Percentiles rank a stretch among this genome's conserved stretches.
Evolutionary conservation across 1,284 basidiomycete genomes (phyloP).

Genomic region (Cryptococcus sp.): DNA sequence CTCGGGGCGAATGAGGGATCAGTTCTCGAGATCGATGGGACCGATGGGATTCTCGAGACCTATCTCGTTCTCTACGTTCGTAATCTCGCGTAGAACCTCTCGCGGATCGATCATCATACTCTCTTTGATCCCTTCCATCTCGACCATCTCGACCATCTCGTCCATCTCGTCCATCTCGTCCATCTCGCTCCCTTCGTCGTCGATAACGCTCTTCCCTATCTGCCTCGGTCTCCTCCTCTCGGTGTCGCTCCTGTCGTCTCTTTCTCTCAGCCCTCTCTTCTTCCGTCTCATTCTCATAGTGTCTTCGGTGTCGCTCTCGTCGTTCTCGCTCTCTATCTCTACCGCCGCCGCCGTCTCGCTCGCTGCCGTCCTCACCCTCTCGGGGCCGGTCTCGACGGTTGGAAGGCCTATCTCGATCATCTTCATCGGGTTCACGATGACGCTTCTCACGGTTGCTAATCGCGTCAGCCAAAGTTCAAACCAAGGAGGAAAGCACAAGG

Average conservation of each 20-base stretch:
- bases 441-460: constrained; percentile 48
- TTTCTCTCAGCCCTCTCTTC: constrained; percentile 27
- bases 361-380: constrained; percentile 34
- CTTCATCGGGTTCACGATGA: constrained; percentile 46
- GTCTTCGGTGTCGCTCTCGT: constrained; percentile 16
- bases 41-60: constrained; percentile 31
- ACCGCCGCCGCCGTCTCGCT: constrained; percentile 20
- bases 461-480: not conserved
- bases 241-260: not conserved
- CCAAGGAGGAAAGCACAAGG: not conserved
- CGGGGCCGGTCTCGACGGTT: constrained; percentile 35
- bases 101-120: constrained; percentile 14
- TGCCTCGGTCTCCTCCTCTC: constrained; percentile 5
- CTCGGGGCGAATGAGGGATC: no score
- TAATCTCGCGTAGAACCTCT: constrained; percentile 2
- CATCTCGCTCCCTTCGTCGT: constrained; percentile 11
- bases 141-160: constrained; percentile 24
- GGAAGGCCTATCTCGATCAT: constrained; percentile 13
- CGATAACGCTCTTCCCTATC: constrained; percentile 8
- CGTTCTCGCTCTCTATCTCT: constrained; percentile 40
- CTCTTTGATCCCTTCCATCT: no score
- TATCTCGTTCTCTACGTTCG: constrained; percentile 14
- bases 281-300: constrained; percentile 27
- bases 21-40: constrained; percentile 14
- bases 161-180: constrained; percentile 13